Evolutionary conservation across 2,329 filamentous ascomycete species (phyloP).

Genomic region (Trichoderma atrobrunneum): DNA sequence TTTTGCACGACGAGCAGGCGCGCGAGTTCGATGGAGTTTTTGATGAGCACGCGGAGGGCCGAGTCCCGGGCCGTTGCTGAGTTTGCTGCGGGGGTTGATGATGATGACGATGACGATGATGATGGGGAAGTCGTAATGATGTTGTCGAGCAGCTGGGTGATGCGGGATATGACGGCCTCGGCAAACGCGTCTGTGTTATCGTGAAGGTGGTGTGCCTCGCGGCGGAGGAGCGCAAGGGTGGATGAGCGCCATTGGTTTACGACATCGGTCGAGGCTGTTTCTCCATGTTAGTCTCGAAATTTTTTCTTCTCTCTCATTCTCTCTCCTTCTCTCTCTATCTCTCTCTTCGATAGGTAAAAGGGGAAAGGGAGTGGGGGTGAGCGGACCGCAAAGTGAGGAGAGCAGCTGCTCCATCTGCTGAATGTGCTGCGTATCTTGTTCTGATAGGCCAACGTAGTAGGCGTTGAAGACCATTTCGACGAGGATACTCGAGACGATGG

Average conservation of each 20-base stretch:
- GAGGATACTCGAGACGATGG: constrained; percentile 56
- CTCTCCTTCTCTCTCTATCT: neutral
- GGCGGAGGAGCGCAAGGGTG: constrained; percentile 59
- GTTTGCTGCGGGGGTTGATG: neutral
- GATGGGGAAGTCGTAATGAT: constrained; percentile 38
- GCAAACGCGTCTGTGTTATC: constrained; percentile 43
- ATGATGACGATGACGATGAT: neutral
- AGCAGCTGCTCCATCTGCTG: constrained; percentile 49
- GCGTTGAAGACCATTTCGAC: constrained; percentile 60
- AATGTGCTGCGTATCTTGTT: constrained; percentile 51
- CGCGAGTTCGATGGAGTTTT: constrained; percentile 54
- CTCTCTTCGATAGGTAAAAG: neutral
- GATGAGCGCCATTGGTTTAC: constrained; percentile 65
- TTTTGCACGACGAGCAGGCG: constrained; percentile 57
- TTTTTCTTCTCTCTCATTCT: neutral
- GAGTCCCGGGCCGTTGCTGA: constrained; percentile 44
- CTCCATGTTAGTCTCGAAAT: neutral
- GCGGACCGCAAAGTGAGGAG: constrained; percentile 39
- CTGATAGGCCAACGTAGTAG: constrained; percentile 62
- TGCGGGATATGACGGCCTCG: constrained; percentile 43
- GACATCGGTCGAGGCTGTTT: constrained; percentile 46
- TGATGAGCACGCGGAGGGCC: constrained; percentile 51
- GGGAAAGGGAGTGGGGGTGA: neutral
- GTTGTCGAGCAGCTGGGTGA: constrained; percentile 49
- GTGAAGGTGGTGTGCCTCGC: constrained; percentile 49